phyloP scores from a whole-genome alignment of 1,284 basidiomycete genomes.

The Ganoderma lucidum region DNA sequence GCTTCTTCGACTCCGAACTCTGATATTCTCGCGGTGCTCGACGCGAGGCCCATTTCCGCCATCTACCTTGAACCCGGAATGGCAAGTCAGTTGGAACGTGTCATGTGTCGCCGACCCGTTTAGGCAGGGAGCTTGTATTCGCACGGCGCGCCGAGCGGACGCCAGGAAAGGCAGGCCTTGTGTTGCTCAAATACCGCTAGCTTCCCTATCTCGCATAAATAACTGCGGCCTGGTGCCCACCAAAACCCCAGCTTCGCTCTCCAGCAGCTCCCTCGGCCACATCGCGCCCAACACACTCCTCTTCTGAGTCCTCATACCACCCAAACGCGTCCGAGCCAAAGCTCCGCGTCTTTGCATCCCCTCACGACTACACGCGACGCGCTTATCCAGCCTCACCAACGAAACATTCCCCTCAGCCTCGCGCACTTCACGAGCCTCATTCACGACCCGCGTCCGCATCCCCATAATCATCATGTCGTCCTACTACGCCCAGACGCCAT shows the following conservation, averaged over 20 bases:
- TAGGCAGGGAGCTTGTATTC: slow-evolving; percentile 39
- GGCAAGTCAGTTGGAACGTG: slow-evolving; percentile 32
- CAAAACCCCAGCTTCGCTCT: slow-evolving; percentile 25
- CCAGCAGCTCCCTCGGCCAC: slow-evolving; percentile 17
- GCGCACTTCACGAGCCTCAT: slow-evolving; percentile 14
- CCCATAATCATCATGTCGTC: slow-evolving; percentile 39
- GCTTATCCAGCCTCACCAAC: slow-evolving; percentile 7
- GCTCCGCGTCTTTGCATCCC: slow-evolving; percentile 7
- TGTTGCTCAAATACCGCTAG: slow-evolving; percentile 15
- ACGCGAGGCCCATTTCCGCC: slow-evolving; percentile 31
- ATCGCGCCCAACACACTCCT: background rate
- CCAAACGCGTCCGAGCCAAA: slow-evolving; percentile 12
- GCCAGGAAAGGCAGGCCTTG: slow-evolving; percentile 29
- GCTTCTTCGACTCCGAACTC: slow-evolving; percentile 14
- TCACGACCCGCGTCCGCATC: background rate
- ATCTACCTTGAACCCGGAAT: slow-evolving; percentile 37
- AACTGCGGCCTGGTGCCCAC: slow-evolving; percentile 16
- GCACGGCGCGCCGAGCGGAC: slow-evolving; percentile 14
- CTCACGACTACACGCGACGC: slow-evolving; percentile 5
- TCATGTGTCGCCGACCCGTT: slow-evolving; percentile 33
- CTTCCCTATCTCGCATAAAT: slow-evolving; percentile 23
- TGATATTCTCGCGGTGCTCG: slow-evolving; percentile 19
- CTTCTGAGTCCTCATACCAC: background rate
- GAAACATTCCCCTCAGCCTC: slow-evolving; percentile 4
- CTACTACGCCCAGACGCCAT: slow-evolving; percentile 41